Evolutionary conservation across 208 protist genomes (phyloP).

Genomic region (Trypanosoma avium): DNA sequence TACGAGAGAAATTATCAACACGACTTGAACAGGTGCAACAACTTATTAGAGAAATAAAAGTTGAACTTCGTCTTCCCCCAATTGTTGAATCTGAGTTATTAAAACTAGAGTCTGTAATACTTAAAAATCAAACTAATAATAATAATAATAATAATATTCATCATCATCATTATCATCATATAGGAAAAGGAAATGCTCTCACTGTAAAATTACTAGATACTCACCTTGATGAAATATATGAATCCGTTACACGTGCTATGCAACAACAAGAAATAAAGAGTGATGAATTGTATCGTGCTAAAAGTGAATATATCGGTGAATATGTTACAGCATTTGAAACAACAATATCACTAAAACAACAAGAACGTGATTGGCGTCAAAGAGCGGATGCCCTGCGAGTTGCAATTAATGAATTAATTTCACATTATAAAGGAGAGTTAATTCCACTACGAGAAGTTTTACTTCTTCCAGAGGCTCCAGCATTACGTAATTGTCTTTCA

Average conservation of each 20-base stretch:
- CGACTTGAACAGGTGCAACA: conserved; percentile 1
- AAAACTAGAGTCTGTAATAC: conserved; percentile 2
- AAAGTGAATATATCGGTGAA: conserved; percentile 15
- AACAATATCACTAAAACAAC: background rate
- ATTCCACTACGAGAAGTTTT: too few relatives aligned
- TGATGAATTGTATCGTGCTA: conserved; percentile 8
- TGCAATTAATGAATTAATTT: background rate
- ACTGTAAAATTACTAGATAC: background rate
- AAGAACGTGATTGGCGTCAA: conserved; percentile 4
- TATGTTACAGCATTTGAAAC: conserved; percentile 1
- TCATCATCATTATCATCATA: background rate
- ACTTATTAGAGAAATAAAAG: conserved; percentile 7
- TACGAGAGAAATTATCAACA: background rate
- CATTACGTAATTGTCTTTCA: conserved; percentile 1
- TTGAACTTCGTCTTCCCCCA: conserved; percentile 1
- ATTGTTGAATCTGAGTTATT: background rate
- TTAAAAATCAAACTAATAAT: too few relatives aligned
- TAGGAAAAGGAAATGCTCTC: background rate
- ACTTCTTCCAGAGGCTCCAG: conserved; percentile 7
- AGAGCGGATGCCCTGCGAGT: background rate
- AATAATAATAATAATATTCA: too few relatives aligned
- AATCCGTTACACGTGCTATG: conserved; percentile 2
- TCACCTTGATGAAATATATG: conserved; percentile 5
- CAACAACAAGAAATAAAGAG: background rate
- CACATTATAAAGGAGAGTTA: too few relatives aligned